Evolutionary conservation across 2,329 filamentous ascomycete species (phyloP).

Genomic region (Claviceps capensis): DNA sequence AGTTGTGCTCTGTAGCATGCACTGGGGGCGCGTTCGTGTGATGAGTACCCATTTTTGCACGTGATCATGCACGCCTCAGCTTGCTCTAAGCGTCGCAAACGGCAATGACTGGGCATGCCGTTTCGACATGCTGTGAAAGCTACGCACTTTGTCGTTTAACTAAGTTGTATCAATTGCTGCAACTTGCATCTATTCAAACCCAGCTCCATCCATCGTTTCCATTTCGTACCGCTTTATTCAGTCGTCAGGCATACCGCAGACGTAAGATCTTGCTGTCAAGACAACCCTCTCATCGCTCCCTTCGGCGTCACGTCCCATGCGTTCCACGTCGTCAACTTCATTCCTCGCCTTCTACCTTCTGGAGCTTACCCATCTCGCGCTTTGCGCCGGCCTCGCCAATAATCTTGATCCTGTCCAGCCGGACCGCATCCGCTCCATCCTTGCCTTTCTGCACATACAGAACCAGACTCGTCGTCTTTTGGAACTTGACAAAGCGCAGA

Average conservation of each 20-base stretch:
- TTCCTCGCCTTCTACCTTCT: slow-evolving; percentile 77
- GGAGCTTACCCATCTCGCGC: slow-evolving; percentile 82
- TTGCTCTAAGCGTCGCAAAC: too few relatives aligned
- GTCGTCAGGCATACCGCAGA: too few relatives aligned
- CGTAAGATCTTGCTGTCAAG: too few relatives aligned
- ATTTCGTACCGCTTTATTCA: not conserved
- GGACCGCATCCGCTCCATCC: slow-evolving; percentile 69
- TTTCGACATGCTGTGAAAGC: not conserved
- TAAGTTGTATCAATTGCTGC: not conserved
- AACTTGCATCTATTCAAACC: not conserved
- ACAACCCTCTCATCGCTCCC: too few relatives aligned
- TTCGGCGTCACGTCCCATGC: not conserved
- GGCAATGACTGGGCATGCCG: too few relatives aligned
- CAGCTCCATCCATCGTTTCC: not conserved
- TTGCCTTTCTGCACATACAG: slow-evolving; percentile 83
- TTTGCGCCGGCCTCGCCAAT: slow-evolving; percentile 87
- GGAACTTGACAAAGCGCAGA: slow-evolving; percentile 92
- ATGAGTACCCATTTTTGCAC: too few relatives aligned
- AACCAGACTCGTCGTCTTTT: slow-evolving; percentile 76
- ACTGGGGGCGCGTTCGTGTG: not conserved
- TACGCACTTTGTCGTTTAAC: not conserved
- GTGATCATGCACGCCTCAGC: too few relatives aligned
- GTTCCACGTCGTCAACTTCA: slow-evolving; percentile 16
- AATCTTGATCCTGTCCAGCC: slow-evolving; percentile 64
- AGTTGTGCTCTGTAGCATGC: not conserved